Percentiles rank a stretch among this genome's conserved stretches.
Conservation (phyloP, 495 filamentous ascomycete species). For the Hypomontagnella submonticulosa region DNA sequence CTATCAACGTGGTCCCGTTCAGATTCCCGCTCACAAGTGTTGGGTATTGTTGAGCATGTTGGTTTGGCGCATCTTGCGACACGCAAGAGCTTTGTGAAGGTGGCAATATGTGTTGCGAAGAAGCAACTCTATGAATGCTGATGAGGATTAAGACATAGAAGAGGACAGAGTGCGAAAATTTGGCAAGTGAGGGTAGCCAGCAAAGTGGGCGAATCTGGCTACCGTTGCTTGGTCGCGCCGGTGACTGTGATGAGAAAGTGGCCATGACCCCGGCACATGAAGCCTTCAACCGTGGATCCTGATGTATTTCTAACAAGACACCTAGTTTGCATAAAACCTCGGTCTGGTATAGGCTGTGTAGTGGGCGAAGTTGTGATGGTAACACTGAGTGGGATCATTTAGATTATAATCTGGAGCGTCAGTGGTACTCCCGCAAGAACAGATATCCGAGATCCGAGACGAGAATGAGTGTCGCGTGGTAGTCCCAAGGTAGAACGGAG, state of each 20-base stretch:
- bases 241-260: neutral
- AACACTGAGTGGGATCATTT: neutral
- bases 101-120: conserved; percentile 12
- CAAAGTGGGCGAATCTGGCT: neutral
- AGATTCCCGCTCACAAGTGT: conserved; percentile 54
- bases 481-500: neutral
- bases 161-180: neutral
- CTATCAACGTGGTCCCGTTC: conserved; percentile 55
- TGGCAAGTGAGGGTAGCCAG: neutral
- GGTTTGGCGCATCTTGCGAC: conserved; percentile 51
- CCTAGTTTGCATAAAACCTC: no score
- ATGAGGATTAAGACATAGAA: neutral
- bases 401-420: neutral
- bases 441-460: neutral
- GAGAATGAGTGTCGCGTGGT: neutral
- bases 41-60: conserved; percentile 50
- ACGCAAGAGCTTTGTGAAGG: conserved; percentile 46
- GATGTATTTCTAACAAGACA: no score
- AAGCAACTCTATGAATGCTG: neutral
- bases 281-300: neutral
- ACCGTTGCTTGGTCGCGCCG: neutral
- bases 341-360: neutral
- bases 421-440: neutral
- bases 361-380: neutral
- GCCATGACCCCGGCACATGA: conserved; percentile 5